These are phyloP conservation scores for Bruguiera parviflora DNA, from an alignment of 345 rosid species.

Conservation along the genomic window DNA sequence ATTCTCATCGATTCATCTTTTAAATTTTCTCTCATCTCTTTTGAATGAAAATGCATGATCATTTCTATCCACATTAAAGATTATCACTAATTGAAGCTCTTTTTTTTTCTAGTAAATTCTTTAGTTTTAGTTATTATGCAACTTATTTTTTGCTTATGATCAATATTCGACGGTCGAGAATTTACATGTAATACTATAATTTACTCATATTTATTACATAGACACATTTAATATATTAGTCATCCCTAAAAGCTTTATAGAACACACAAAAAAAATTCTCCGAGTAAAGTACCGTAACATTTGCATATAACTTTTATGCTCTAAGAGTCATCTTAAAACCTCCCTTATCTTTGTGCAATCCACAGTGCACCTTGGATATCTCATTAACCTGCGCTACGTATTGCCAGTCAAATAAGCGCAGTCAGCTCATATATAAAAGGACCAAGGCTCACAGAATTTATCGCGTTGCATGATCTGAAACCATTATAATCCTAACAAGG, in stretches of 20 bases:
- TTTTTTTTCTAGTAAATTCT: too few species aligned
- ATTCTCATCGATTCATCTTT: constrained; percentile 63
- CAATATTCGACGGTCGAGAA: too few species aligned
- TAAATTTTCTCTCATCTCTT: constrained; percentile 63
- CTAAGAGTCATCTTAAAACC: constrained; percentile 63
- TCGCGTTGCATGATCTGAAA: not conserved
- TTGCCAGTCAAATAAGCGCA: constrained; percentile 11
- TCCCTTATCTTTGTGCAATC: constrained; percentile 72
- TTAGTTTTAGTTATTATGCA: too few species aligned
- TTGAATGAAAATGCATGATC: constrained; percentile 6
- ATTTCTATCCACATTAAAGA: not conserved
- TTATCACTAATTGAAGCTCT: too few species aligned
- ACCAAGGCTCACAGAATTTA: not conserved
- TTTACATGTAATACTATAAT: too few species aligned
- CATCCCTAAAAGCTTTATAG: too few species aligned
- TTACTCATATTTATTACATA: too few species aligned
- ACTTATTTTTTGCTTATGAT: too few species aligned
- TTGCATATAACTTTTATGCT: constrained; percentile 63
- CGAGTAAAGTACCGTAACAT: too few species aligned
- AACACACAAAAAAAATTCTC: too few species aligned
- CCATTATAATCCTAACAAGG: not conserved
- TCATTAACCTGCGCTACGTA: constrained; percentile 53
- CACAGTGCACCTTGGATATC: constrained; percentile 66
- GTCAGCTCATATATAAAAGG: constrained; percentile 10
- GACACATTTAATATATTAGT: too few species aligned